Conservation (phyloP, 345 rosid species). For the Euphorbia peplus region DNA sequence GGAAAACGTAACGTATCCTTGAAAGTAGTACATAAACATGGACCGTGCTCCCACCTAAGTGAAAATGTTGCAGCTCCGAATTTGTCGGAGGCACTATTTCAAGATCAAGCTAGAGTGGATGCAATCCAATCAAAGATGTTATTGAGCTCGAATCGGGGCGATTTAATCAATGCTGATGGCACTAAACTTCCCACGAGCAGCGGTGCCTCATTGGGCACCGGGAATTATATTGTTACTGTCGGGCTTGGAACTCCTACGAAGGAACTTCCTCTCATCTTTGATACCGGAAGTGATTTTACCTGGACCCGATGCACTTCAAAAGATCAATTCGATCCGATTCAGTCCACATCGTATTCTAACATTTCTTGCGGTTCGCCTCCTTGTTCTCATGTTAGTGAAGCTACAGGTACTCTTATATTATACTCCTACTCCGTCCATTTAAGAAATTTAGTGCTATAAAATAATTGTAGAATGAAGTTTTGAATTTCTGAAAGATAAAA, state of each 20-base stretch:
- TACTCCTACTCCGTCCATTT: too few relatives aligned
- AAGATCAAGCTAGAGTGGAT: constrained; percentile 57
- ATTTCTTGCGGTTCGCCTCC: constrained; percentile 44
- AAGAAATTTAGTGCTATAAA: too few relatives aligned
- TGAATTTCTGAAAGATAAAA: too few relatives aligned
- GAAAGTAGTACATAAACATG: constrained; percentile 58
- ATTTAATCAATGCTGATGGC: constrained; percentile 20
- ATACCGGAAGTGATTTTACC: constrained; percentile 20
- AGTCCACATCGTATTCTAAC: constrained; percentile 54
- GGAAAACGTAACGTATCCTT: constrained; percentile 37
- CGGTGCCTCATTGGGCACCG: constrained; percentile 41
- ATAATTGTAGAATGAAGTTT: too few relatives aligned
- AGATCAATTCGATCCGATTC: background rate
- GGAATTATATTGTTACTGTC: background rate
- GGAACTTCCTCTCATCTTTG: background rate
- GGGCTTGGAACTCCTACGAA: constrained; percentile 1
- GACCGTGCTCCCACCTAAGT: constrained; percentile 49
- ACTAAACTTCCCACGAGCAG: constrained; percentile 50
- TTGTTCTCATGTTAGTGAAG: constrained; percentile 48
- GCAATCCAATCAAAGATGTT: constrained; percentile 43
- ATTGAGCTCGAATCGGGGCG: background rate
- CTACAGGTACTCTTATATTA: constrained; percentile 39
- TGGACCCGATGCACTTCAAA: constrained; percentile 25
- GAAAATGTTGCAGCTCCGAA: constrained; percentile 23
- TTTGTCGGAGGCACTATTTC: constrained; percentile 44